Percentiles rank a stretch among this genome's conserved stretches.
These are phyloP conservation scores for Trifolium dubium DNA, from an alignment of 306 rosid species.

Conservation along the genomic window DNA sequence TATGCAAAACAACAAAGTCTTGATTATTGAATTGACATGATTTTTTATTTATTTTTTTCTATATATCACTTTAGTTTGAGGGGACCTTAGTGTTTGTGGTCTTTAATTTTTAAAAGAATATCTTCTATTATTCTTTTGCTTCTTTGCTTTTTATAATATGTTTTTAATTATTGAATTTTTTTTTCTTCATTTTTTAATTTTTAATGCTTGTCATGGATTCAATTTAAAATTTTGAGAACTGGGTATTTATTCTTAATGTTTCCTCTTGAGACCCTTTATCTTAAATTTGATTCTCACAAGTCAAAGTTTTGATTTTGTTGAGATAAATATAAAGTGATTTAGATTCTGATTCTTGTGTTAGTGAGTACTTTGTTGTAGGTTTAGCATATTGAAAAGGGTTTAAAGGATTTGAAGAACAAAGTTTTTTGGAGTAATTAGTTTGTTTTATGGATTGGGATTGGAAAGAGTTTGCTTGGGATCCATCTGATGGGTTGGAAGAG, in stretches of 20 bases:
- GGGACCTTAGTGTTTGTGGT: conserved; percentile 46
- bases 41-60: conserved; percentile 25
- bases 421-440: conserved; percentile 35
- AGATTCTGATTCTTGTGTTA: conserved; percentile 47
- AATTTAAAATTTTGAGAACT: conserved; percentile 38
- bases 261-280: conserved; percentile 38
- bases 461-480: conserved; percentile 72
- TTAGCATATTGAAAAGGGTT: conserved; percentile 42
- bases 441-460: conserved; percentile 81
- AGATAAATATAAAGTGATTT: conserved; percentile 21
- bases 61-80: conserved; percentile 39
- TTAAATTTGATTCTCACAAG: conserved; percentile 35
- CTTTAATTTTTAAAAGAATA: conserved; percentile 28
- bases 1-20: conserved; percentile 42
- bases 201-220: conserved; percentile 37
- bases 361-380: conserved; percentile 48
- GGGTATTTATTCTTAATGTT: conserved; percentile 51
- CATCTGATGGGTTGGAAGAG: conserved; percentile 51
- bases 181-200: not conserved
- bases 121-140: conserved; percentile 29
- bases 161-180: not conserved
- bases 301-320: conserved; percentile 44
- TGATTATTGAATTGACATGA: conserved; percentile 32
- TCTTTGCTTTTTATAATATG: not conserved
- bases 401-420: conserved; percentile 21